These are phyloP conservation scores for Wickerhamomyces kurtzmanii DNA, from an alignment of 805 yeast species.

Conservation along the genomic window DNA sequence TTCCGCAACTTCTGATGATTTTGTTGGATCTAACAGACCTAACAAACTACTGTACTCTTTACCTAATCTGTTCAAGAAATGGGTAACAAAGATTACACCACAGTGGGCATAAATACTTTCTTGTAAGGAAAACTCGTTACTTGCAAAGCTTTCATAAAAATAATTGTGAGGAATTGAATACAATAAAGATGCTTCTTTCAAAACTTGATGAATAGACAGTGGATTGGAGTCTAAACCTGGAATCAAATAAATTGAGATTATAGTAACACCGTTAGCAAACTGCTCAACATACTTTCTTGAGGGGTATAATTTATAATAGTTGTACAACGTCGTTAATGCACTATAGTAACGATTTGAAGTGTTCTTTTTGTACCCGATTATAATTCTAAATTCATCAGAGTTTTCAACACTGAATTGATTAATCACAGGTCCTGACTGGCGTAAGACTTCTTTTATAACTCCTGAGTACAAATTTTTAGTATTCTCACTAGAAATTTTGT, in stretches of 20 bases:
- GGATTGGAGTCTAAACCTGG: slow-evolving; percentile 44
- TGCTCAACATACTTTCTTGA: slow-evolving; percentile 92
- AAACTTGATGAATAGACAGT: slow-evolving; percentile 76
- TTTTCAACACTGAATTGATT: slow-evolving; percentile 76
- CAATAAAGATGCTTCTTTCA: slow-evolving; percentile 87
- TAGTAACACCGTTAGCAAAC: slow-evolving; percentile 79
- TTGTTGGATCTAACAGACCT: slow-evolving; percentile 50
- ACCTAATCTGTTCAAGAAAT: slow-evolving; percentile 89
- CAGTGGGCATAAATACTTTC: slow-evolving; percentile 93
- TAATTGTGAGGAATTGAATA: slow-evolving; percentile 85
- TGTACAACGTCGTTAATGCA: slow-evolving; percentile 77
- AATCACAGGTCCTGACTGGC: slow-evolving; percentile 86
- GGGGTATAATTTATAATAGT: slow-evolving; percentile 77
- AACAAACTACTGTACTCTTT: slow-evolving; percentile 73
- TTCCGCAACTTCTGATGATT: slow-evolving; percentile 61
- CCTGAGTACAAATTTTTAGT: slow-evolving; percentile 72
- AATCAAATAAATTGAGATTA: slow-evolving; percentile 77
- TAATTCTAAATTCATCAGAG: slow-evolving; percentile 74
- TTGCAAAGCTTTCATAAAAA: slow-evolving; percentile 64
- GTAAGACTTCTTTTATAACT: slow-evolving; percentile 56
- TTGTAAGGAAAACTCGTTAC: slow-evolving; percentile 79
- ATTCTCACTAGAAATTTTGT: slow-evolving; percentile 66
- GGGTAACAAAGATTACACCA: slow-evolving; percentile 86
- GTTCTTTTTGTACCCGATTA: slow-evolving; percentile 80
- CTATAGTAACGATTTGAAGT: slow-evolving; percentile 82